These are phyloP conservation scores for Salix suchowensis DNA, from an alignment of 345 rosid species.

Conservation along the genomic window DNA sequence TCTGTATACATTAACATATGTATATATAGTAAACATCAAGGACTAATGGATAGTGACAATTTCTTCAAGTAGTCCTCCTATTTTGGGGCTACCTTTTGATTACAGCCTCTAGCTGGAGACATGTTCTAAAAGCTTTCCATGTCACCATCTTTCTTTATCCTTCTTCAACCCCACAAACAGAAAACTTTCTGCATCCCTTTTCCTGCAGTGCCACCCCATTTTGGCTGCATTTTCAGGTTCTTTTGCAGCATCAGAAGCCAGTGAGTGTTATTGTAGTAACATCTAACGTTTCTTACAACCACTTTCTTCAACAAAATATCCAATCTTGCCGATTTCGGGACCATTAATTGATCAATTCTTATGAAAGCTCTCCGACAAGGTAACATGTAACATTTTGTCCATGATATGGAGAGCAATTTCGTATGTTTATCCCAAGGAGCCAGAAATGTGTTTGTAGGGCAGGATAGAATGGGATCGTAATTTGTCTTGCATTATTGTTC, in stretches of 20 bases:
- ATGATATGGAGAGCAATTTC: background rate
- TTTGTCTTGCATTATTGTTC: background rate
- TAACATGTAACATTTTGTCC: background rate
- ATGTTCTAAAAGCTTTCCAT: slow-evolving; percentile 5
- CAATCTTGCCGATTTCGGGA: background rate
- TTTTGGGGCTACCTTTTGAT: slow-evolving; percentile 4
- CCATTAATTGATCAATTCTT: background rate
- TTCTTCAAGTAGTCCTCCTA: background rate
- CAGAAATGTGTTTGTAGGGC: background rate
- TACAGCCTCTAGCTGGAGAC: slow-evolving; percentile 15
- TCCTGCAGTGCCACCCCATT: background rate
- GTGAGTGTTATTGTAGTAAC: background rate
- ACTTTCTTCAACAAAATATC: background rate
- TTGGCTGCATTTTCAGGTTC: background rate
- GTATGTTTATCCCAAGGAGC: background rate
- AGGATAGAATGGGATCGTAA: no score
- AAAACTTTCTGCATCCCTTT: background rate
- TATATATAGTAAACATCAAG: background rate
- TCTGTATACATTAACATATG: background rate
- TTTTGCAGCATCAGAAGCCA: background rate
- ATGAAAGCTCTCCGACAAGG: background rate
- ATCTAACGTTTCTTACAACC: background rate
- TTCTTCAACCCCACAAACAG: background rate
- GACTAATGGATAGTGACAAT: background rate
- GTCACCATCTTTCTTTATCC: background rate